These are phyloP conservation scores for Aegilops umbellulata DNA, from an alignment of 176 grass and related monocot species.

Conservation along the genomic window DNA sequence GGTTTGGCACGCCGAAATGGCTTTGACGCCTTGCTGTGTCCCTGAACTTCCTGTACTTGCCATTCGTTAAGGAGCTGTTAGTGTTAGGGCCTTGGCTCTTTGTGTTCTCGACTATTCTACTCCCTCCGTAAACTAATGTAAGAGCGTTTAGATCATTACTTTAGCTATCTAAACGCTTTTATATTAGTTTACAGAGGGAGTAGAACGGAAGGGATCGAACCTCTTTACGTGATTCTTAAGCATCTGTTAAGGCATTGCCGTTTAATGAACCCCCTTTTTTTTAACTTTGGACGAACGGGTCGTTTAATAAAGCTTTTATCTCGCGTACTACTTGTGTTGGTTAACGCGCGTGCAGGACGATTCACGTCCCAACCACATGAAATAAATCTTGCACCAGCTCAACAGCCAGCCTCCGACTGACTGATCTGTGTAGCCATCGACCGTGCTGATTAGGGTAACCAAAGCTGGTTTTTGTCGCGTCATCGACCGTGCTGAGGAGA, in stretches of 20 bases:
- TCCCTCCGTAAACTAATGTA: too few species aligned
- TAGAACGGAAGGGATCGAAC: not conserved
- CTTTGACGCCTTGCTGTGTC: not conserved
- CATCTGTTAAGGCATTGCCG: not conserved
- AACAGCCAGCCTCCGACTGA: not conserved
- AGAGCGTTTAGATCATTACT: too few species aligned
- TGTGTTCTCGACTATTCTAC: not conserved
- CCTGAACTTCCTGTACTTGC: not conserved
- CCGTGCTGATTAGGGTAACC: not conserved
- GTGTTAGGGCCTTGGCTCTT: not conserved
- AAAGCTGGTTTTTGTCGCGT: constrained; percentile 10
- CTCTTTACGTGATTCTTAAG: not conserved
- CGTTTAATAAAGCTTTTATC: not conserved
- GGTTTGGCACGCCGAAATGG: not conserved
- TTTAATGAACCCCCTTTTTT: not conserved
- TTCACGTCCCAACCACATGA: constrained; percentile 6
- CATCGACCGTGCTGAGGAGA: not conserved
- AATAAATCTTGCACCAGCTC: not conserved
- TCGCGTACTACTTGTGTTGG: not conserved
- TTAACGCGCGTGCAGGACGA: constrained; percentile 7
- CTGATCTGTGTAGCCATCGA: too few species aligned
- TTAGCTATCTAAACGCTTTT: too few species aligned
- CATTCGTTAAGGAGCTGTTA: not conserved
- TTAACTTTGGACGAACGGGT: not conserved
- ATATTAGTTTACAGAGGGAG: too few species aligned